Percentiles rank a stretch among this genome's conserved stretches.
Conservation (phyloP, 75 land plant species). For the Sequoiadendron giganteum region DNA sequence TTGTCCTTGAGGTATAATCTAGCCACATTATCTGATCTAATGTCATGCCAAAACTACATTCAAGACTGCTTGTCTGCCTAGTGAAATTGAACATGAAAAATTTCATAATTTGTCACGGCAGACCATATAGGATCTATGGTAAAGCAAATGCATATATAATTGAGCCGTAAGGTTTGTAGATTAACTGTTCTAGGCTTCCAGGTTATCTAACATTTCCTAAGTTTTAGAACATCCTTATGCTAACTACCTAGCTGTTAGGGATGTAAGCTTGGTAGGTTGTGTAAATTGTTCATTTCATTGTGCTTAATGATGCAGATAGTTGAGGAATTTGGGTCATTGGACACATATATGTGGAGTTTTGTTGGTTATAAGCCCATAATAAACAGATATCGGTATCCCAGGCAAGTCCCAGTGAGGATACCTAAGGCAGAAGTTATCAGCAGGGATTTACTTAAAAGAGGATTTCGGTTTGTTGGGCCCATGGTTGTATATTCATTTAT, state of each 20-base stretch:
- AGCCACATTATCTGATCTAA: background rate
- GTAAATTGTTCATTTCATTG: background rate
- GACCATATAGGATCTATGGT: background rate
- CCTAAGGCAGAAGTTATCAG: slow-evolving; percentile 79
- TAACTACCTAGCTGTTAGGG: background rate
- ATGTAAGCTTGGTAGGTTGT: background rate
- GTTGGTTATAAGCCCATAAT: slow-evolving; percentile 61
- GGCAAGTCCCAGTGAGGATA: slow-evolving; percentile 76
- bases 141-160: background rate
- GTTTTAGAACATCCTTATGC: background rate
- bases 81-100: background rate
- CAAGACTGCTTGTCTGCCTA: background rate
- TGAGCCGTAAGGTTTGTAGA: background rate
- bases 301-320: slow-evolving; percentile 37
- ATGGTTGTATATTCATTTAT: slow-evolving; percentile 82
- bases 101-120: background rate
- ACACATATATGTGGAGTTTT: slow-evolving; percentile 70
- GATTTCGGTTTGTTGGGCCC: slow-evolving; percentile 87
- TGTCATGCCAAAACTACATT: background rate
- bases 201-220: background rate
- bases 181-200: background rate
- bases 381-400: slow-evolving; percentile 52
- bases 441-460: slow-evolving; percentile 76
- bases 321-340: slow-evolving; percentile 77
- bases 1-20: slow-evolving; percentile 56